Evolutionary conservation across 108 stramenopile genomes (phyloP), one percentile per base, ranked within the genome.

Genomic region (Skeletonema tropicum): DNA sequence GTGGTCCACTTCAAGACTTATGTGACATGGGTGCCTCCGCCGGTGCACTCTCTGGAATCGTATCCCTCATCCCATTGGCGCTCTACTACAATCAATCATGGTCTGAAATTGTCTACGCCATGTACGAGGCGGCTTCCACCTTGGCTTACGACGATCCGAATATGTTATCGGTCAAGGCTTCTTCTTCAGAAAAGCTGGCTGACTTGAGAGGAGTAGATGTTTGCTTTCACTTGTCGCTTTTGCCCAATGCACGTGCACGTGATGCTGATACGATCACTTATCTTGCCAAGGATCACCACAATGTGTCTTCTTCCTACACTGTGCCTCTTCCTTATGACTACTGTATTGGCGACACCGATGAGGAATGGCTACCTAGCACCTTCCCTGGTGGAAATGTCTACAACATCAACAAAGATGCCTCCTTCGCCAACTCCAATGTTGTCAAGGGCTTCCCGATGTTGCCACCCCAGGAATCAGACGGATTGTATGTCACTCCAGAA

Each of bases 261-360:
- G 49, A 25, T 52, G 49, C 49, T 21, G 15, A 52, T 52, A 52
- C 49, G 21, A 52, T 52, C 49, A 52, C 49, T 8, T 52, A 52
- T 23, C 49, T 52, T 3, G 49, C 49, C 49, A 19, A 25, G 5
- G 49, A 52, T 23, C 23, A 52, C 15, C 21, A 19, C 21, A 52
- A 52, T 23, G 21, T 52, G 7, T 52, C 49, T 52, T 52, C 49
- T 21, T 52, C 49, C 21, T 52, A 52, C 15, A 52, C 49, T 3
- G 49, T 52, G 49, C 49, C 49, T 52, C 49, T 52, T 21, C 19
- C 49, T 25, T 52, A 52, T 52, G 49, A 52, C 23, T 52, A 52
- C 21, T 52, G 49, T 52, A 3, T 52, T 52, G 49, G 49, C 23
- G 49, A 52, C 7, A 52, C 49, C 21, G 21, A 19, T 6, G n/a